Evolutionary conservation across 768 basidiomycete species (phyloP).

Genomic region (Fibroporia radiculosa): DNA sequence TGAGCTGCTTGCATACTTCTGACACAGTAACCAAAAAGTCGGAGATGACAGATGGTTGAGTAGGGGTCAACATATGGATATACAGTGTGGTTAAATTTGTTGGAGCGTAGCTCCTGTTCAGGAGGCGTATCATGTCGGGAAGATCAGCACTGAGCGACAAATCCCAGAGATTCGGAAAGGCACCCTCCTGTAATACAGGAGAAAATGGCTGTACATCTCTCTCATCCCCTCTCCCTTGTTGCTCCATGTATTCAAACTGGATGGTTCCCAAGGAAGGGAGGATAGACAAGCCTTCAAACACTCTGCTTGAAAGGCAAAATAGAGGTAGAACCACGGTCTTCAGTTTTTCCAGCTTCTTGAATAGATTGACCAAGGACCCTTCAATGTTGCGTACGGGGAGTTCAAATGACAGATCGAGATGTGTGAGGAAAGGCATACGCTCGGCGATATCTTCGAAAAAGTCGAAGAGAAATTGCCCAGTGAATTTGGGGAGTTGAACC

Average conservation of each 20-base stretch:
- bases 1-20: constrained; percentile 41
- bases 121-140: constrained; percentile 36
- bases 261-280: constrained; percentile 35
- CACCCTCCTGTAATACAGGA: constrained; percentile 37
- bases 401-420: constrained; percentile 38
- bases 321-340: constrained; percentile 43
- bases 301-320: constrained; percentile 38
- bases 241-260: constrained; percentile 45
- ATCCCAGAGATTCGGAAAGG: constrained; percentile 48
- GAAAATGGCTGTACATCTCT: constrained; percentile 36
- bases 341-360: constrained; percentile 35
- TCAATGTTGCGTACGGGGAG: constrained; percentile 37
- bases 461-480: constrained; percentile 22
- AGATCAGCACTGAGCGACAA: constrained; percentile 41
- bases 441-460: constrained; percentile 34
- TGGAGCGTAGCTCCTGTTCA: constrained; percentile 38
- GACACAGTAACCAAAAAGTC: constrained; percentile 37
- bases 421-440: constrained; percentile 43
- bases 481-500: constrained; percentile 23
- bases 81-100: constrained; percentile 42
- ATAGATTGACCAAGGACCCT: constrained; percentile 29
- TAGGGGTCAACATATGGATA: constrained; percentile 40
- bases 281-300: constrained; percentile 40
- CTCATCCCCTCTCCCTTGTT: constrained; percentile 40
- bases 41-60: constrained; percentile 34